phyloP scores from a whole-genome alignment of 805 yeast species.

The Isabelozyma pseudorhagii region DNA sequence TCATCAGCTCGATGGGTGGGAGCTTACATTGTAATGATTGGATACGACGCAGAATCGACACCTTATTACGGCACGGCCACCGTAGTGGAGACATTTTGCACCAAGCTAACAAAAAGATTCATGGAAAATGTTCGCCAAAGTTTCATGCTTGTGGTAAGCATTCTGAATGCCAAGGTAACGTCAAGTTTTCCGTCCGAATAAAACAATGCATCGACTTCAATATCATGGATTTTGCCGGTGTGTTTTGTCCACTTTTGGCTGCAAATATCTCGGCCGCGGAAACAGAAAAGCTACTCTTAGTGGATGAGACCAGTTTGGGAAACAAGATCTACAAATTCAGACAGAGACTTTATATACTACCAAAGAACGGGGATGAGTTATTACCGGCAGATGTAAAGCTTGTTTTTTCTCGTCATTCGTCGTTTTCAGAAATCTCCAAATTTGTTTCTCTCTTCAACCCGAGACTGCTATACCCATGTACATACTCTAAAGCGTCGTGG shows the following conservation, averaged over 20 bases:
- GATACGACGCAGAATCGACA: slow-evolving; percentile 2
- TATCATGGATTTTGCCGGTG: slow-evolving; percentile 28
- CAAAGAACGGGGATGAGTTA: slow-evolving; percentile 19
- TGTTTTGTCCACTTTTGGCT: slow-evolving; percentile 22
- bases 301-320: slow-evolving; percentile 16
- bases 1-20: slow-evolving; percentile 21
- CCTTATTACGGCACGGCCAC: slow-evolving; percentile 3
- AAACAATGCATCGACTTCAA: slow-evolving; percentile 37
- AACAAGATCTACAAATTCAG: slow-evolving; percentile 19
- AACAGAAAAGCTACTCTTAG: slow-evolving; percentile 5
- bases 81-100: slow-evolving; percentile 7
- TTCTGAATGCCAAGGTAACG: background rate
- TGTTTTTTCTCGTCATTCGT: slow-evolving; percentile 47
- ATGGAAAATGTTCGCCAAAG: background rate
- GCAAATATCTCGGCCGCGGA: slow-evolving; percentile 10
- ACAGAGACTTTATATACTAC: slow-evolving; percentile 25
- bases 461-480: slow-evolving; percentile 42
- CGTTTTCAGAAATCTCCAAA: slow-evolving; percentile 36
- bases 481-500: slow-evolving; percentile 33
- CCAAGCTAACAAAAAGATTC: background rate
- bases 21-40: slow-evolving; percentile 6
- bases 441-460: slow-evolving; percentile 36
- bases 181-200: slow-evolving; percentile 19
- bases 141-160: slow-evolving; percentile 1
- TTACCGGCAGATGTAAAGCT: slow-evolving; percentile 35